Conservation (phyloP, 2,329 filamentous ascomycete species). For the Fusarium musae region DNA sequence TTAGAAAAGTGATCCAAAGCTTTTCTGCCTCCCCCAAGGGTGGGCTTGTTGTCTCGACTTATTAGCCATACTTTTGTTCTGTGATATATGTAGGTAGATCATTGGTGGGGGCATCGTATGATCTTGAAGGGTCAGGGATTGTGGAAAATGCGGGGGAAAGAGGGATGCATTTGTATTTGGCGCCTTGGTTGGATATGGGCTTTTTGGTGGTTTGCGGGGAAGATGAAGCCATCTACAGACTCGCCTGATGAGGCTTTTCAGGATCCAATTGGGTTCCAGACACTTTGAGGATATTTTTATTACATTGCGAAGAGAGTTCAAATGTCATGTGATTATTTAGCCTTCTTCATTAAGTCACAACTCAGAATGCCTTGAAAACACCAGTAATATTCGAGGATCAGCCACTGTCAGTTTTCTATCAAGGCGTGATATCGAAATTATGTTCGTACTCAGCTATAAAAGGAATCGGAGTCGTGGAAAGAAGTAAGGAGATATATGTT, state of each 20-base stretch:
- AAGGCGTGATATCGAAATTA: too few relatives aligned
- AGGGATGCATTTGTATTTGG: background rate
- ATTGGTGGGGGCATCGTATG: conserved; percentile 3
- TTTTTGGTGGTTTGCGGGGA: background rate
- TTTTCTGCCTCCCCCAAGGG: background rate
- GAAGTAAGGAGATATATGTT: background rate
- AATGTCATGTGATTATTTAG: background rate
- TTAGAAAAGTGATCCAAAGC: background rate
- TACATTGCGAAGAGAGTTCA: background rate
- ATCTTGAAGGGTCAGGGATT: background rate
- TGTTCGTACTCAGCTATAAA: background rate
- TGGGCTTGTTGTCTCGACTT: background rate
- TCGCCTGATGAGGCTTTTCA: background rate
- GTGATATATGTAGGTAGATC: background rate
- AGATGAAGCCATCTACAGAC: conserved; percentile 9
- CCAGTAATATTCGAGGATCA: too few relatives aligned
- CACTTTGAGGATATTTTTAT: background rate
- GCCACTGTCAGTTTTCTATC: background rate
- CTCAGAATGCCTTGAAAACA: background rate
- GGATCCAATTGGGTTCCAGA: background rate
- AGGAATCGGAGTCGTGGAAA: too few relatives aligned
- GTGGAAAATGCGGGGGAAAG: background rate
- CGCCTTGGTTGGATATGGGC: background rate
- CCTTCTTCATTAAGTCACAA: background rate
- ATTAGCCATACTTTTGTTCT: background rate